Evolutionary conservation across 768 basidiomycete species (phyloP), one percentile per base, ranked within the genome.

Genomic region (Termitomyces sp.): DNA sequence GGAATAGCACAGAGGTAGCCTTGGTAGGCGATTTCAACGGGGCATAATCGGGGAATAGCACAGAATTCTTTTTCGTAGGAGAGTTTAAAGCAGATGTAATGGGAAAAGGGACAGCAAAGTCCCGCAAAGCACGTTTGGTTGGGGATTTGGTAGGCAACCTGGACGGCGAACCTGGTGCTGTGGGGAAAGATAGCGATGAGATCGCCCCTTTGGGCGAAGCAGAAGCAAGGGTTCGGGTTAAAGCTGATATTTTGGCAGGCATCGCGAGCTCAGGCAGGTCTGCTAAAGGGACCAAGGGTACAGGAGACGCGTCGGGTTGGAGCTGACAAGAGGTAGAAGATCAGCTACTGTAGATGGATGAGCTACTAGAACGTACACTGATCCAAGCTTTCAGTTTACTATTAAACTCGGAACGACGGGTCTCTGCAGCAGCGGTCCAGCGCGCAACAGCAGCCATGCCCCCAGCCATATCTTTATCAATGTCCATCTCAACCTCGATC

Each of bases 401-500:
- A 26, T 75, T 75, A 61, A 93, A 79, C 53, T 82, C 74, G 54
- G 76, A 72, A 55, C 85, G 82, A 54, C 92, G 82, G 34, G 72
- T 73, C 55, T 90, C 88, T 37, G 81, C 73, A 44, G 78, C 84
- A 30, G 88, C 83, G 3, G 92, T 92, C 92, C 92, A 94, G 56
- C 90, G 83, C 53, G 92, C 91, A 44, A 94, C 89, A 30, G 91
- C 89, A 37, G 90, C 89, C 88, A 93, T 93, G n/a, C 91, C 90
- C 45, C 82, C 84, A 22, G 76, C 76, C 86, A 89, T 86, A 64
- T 82, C 85, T 72, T 89, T 89, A 71, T 91, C 89, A 55, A 91
- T 82, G 65, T 92, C 85, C 76, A 91, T 87, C 64, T 93, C 89
- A 26, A 93, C 90, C 72, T 93, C 89, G 50, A 94, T 90, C 1